Evolutionary conservation across 1,284 basidiomycete genomes (phyloP).

Genomic region (Porogramme epimiltina): DNA sequence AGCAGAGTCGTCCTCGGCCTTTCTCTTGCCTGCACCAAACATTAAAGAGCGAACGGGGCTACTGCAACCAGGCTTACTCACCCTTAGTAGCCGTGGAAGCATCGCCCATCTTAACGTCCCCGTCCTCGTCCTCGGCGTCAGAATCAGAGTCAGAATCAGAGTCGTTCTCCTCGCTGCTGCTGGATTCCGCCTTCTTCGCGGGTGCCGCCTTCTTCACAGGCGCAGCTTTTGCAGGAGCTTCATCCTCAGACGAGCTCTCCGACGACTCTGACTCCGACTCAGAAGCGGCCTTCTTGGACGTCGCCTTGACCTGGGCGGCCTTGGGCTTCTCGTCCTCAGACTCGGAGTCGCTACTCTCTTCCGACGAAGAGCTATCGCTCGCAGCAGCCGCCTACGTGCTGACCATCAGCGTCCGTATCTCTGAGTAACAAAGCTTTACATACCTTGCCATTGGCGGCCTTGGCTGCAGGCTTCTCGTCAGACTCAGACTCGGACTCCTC

Average conservation of each 20-base stretch:
- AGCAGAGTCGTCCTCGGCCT: conserved; percentile 70
- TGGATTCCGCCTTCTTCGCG: conserved; percentile 22
- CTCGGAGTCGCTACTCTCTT: conserved; percentile 20
- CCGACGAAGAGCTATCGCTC: conserved; percentile 15
- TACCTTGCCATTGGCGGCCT: conserved; percentile 27
- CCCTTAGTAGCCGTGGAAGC: conserved; percentile 47
- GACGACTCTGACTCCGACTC: conserved; percentile 19
- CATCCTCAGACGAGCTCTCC: conserved; percentile 29
- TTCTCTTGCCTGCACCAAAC: conserved; percentile 70
- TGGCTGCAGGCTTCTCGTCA: conserved; percentile 23
- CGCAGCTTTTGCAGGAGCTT: conserved; percentile 30
- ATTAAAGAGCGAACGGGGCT: conserved; percentile 1
- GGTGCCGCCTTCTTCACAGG: conserved; percentile 21
- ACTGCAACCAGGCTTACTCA: conserved; percentile 21
- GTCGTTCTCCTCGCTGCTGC: conserved; percentile 24
- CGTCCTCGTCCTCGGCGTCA: conserved; percentile 39
- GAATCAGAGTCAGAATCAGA: conserved; percentile 35
- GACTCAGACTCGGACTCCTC: conserved; percentile 34
- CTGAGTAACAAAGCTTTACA: neutral
- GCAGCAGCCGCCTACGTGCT: conserved; percentile 12
- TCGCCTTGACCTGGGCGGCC: conserved; percentile 36
- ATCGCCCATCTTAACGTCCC: conserved; percentile 64
- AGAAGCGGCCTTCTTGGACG: conserved; percentile 28
- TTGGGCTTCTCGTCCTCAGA: conserved; percentile 41
- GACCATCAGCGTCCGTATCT: neutral